phyloP scores from a whole-genome alignment of 2,329 filamentous ascomycete genomes.

The Neofusicoccum cordaticola region DNA sequence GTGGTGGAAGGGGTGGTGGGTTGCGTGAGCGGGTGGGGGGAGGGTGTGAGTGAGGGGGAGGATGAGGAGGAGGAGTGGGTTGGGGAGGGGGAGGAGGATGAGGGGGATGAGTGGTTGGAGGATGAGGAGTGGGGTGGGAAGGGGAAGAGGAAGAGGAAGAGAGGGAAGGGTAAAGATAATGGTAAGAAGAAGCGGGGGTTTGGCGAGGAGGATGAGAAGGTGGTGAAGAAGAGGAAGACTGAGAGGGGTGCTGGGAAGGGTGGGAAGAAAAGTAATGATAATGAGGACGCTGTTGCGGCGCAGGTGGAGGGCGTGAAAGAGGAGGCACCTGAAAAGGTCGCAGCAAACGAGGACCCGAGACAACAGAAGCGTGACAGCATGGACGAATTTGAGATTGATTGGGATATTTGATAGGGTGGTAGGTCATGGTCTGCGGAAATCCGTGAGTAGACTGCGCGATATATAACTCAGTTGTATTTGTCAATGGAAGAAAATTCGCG shows the following conservation, averaged over 20 bases:
- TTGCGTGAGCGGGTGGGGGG: background rate
- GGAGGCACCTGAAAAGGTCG: background rate
- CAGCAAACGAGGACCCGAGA: background rate
- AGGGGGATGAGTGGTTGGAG: background rate
- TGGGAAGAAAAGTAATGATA: background rate
- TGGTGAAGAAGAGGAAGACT: background rate
- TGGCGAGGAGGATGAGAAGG: background rate
- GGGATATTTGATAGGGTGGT: background rate
- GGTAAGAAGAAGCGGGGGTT: background rate
- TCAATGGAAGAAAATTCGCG: background rate
- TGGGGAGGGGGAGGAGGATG: background rate
- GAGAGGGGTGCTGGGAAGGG: background rate
- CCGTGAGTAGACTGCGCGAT: background rate
- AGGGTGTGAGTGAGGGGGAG: background rate
- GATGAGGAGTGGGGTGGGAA: background rate
- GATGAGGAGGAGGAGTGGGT: background rate
- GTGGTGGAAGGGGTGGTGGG: too few species aligned
- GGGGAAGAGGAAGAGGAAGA: background rate
- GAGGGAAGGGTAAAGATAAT: background rate
- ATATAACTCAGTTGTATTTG: background rate
- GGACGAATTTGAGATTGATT: slow-evolving; percentile 5
- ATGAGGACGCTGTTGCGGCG: background rate
- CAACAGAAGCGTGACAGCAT: background rate
- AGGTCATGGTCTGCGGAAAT: background rate
- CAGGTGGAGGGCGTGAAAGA: background rate